Evolutionary conservation across 176 grass and related monocot species (phyloP), one percentile per base, ranked within the genome.

Genomic region (Musa troglodytarum): DNA sequence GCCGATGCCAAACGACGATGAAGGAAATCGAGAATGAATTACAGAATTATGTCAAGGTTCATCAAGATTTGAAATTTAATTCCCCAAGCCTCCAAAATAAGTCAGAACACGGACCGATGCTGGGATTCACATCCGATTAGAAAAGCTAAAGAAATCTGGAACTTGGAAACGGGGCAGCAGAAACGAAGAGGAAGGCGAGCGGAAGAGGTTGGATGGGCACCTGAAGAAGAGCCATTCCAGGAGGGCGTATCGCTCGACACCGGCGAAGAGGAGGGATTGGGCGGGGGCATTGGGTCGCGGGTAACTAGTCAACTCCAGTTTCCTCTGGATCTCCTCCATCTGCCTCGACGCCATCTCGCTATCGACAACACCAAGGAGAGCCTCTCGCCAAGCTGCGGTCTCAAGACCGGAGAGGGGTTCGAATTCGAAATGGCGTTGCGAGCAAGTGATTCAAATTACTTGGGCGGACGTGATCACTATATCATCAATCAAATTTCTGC

Each of bases 211-310:
- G 20, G n/a, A 12, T 2, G 11, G 43, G n/a, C 3, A 77, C 95
- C 95, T 80, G 86, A 99, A 99, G 90, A 99, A 99, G 65, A 99
- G 95, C 90, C 95, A 99, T 72, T 99, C 95, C 65, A 99, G 88
- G 81, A 99, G 88, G 76, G 90, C 81, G 81, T 99, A 99, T 50
- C 95, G 87, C 84, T 99, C 95, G 85, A 99, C 83, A 49, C 95
- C 90, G 54, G 95, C 92, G 63, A 91, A 99, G 74, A 94, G 88
- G 78, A 99, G 88, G 52, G 95, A 99, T 61, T 99, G 95, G 56
- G 95, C 86, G 8, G 95, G 90, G 68, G 84, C 88, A 79, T 86
- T 88, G 52, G 90, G 83, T 19, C 95, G 86, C 12, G 95, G 95
- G 80, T 89, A 94, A 70, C 81, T 83, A 34, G 94, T 84, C 76